Base-by-base conservation (phyloP, 192 early-diverging fungal genomes). In the Thoreauomyces humboldtii region DNA sequence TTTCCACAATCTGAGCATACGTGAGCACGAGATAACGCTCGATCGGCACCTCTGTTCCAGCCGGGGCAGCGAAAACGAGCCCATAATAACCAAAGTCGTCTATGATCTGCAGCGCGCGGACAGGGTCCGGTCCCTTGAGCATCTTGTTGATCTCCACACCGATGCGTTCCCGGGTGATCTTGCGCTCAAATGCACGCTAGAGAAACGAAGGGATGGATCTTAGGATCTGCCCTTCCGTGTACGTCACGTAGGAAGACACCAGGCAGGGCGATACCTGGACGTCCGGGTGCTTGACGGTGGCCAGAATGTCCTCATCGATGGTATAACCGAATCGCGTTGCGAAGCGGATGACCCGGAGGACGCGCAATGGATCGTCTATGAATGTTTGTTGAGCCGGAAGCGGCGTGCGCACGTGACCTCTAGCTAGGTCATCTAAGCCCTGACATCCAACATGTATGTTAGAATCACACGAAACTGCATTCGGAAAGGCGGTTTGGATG, bases 131-230 rank as follows among this genome's bases (percentile, higher is more conserved):
- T 12, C 90, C 88, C 9, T 65, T 76, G 44, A 96, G 79, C 94
- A 98, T 97, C 70, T 98, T 98, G 48, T 93, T 89, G 5, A 99
- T 44, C 73, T 99, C 97, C 0, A 81, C 83, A 22, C 95, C 95
- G 38, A 99, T 82, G 14, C 97, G 84, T 60, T 98, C 95, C 42
- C 89, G 81, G 51, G 90, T 92, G 51, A 99, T 91, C 68, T 99
- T 99, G 2, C 75, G 71, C 4, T 71, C 77, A 41, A 99, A 68
- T 0, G 88, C 89, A 29, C 70, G 28, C 67, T 84, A 61, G 7
- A 66, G 29, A 19, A 27, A 15, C 6, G 61, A 41, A n/a, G n/a
- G n/a, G n/a, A n/a, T n/a, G n/a, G n/a, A n/a, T n/a, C n/a, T n/a
- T n/a, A n/a, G n/a, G n/a, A n/a, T n/a, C n/a, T n/a, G n/a, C n/a